Percentiles rank a stretch among this genome's conserved stretches.
phyloP scores from a whole-genome alignment of 179 eudicot species.

The Corrigiola litoralis region DNA sequence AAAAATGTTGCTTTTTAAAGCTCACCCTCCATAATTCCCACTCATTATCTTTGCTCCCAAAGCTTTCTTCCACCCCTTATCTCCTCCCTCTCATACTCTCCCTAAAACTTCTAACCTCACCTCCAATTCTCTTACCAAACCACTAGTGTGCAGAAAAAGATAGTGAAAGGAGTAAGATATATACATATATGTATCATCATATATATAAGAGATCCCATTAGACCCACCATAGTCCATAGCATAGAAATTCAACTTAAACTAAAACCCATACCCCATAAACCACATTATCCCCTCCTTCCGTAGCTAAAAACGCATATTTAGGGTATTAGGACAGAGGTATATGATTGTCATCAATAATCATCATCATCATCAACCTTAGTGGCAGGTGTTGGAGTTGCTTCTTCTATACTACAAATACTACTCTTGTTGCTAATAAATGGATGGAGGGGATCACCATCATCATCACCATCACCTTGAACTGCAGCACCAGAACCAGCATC shows the following conservation, averaged over 20 bases:
- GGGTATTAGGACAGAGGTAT: background rate
- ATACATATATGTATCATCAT: background rate
- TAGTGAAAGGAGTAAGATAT: conserved; percentile 8
- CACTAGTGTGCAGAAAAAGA: conserved; percentile 11
- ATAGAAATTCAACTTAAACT: background rate
- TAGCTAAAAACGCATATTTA: background rate
- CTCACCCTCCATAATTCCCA: conserved; percentile 40
- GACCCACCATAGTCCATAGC: conserved; percentile 22
- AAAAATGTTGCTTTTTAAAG: conserved; percentile 40
- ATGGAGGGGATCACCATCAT: conserved; percentile 52
- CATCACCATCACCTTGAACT: conserved; percentile 31
- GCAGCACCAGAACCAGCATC: conserved; percentile 10
- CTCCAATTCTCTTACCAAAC: conserved; percentile 9
- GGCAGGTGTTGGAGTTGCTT: background rate
- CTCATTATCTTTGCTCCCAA: conserved; percentile 42
- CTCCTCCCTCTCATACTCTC: conserved; percentile 35
- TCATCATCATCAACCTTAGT: background rate
- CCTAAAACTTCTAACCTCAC: conserved; percentile 3
- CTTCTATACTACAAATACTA: background rate
- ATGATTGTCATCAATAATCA: background rate
- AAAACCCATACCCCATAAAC: conserved; percentile 3
- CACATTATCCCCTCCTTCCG: background rate
- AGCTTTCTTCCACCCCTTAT: conserved; percentile 38
- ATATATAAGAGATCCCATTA: conserved; percentile 11
- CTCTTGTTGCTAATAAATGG: conserved; percentile 32